Conservation (phyloP, 2,329 filamentous ascomycete species). For the Fusarium torreyae region DNA sequence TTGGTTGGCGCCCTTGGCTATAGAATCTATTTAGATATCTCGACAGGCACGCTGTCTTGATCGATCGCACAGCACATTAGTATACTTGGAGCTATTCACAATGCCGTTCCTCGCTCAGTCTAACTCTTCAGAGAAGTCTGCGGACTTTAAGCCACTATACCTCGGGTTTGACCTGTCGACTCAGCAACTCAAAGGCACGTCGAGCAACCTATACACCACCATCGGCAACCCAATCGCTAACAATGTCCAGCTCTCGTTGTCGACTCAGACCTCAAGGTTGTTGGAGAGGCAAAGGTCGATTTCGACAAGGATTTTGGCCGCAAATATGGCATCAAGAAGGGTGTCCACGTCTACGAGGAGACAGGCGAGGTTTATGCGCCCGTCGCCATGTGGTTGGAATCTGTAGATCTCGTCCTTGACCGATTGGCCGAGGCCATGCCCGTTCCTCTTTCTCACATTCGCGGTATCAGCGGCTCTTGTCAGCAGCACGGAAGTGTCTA, state of each 20-base stretch:
- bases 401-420: conserved; percentile 85
- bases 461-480: conserved; percentile 89
- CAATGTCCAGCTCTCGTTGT: conserved; percentile 80
- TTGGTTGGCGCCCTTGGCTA: conserved; percentile 6
- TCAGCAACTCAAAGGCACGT: conserved; percentile 90
- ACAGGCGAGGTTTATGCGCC: conserved; percentile 94
- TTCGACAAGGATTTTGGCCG: conserved; percentile 86
- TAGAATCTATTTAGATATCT: conserved; percentile 9
- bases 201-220: neutral
- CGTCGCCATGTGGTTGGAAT: conserved; percentile 94
- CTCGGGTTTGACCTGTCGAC: conserved; percentile 97
- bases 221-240: conserved; percentile 14
- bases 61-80: conserved; percentile 6
- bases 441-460: conserved; percentile 78
- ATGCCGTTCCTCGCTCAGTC: conserved; percentile 36
- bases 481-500: conserved; percentile 99
- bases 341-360: conserved; percentile 84
- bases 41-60: conserved; percentile 19
- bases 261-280: conserved; percentile 83
- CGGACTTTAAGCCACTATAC: conserved; percentile 73
- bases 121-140: conserved; percentile 19
- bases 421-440: conserved; percentile 77
- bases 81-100: conserved; percentile 8
- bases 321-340: conserved; percentile 87
- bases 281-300: conserved; percentile 91